A percentile compares a stretch with the other conserved stretches of the same genome.
Conservation (phyloP, 768 basidiomycete genomes). For the Tephrocybe sp. region DNA sequence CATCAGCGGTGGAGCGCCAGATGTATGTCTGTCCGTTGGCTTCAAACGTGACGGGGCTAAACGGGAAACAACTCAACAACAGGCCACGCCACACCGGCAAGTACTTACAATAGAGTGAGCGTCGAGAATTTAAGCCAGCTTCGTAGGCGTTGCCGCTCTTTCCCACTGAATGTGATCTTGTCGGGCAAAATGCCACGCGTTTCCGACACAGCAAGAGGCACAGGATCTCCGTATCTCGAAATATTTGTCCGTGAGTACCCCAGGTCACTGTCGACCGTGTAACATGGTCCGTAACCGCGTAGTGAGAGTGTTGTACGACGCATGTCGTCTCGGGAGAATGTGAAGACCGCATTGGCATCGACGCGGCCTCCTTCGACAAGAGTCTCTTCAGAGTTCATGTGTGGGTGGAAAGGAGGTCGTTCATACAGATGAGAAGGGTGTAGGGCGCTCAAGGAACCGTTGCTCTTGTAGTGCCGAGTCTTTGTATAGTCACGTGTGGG, state of each 20-base stretch:
- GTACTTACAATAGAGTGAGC: constrained; percentile 21
- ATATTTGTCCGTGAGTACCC: constrained; percentile 15
- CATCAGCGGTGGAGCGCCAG: constrained; percentile 20
- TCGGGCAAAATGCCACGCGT: constrained; percentile 22
- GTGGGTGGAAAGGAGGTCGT: neutral
- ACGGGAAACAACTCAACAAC: neutral
- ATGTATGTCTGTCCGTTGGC: constrained; percentile 18
- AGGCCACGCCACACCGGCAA: neutral
- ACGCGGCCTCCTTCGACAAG: constrained; percentile 16
- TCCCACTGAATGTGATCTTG: constrained; percentile 21
- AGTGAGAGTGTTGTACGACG: constrained; percentile 17
- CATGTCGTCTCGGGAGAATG: constrained; percentile 19
- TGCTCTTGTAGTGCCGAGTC: neutral
- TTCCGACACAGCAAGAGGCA: constrained; percentile 18
- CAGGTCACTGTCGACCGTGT: constrained; percentile 17
- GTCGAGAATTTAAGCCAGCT: constrained; percentile 23
- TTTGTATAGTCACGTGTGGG: constrained; percentile 11
- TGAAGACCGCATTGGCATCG: constrained; percentile 16
- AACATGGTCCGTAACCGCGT: constrained; percentile 17
- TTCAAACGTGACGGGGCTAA: constrained; percentile 25
- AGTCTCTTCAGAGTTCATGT: constrained; percentile 19
- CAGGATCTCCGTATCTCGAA: constrained; percentile 15
- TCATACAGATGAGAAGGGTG: constrained; percentile 6
- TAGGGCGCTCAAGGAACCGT: neutral
- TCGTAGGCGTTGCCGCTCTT: constrained; percentile 17